Conservation (phyloP, 768 basidiomycete genomes). For the Chalciporus sphaerocephalus region DNA sequence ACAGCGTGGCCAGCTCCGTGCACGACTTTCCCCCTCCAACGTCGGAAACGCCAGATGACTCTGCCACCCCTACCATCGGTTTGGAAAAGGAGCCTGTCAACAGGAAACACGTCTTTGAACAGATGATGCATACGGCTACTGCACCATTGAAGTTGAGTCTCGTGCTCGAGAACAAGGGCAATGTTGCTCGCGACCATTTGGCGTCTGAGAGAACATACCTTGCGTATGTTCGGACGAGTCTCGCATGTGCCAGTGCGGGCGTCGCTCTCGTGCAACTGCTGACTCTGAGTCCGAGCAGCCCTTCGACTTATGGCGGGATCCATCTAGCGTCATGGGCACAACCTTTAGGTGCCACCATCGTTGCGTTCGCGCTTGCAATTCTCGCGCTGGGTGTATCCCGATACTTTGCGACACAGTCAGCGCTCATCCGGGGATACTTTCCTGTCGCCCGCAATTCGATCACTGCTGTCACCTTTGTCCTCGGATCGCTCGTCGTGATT, state of each 20-base stretch:
- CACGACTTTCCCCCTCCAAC: not conserved
- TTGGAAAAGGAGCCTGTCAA: not conserved
- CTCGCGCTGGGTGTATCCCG: conserved; percentile 47
- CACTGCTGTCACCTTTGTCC: conserved; percentile 37
- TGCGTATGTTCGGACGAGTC: conserved; percentile 61
- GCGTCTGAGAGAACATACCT: conserved; percentile 62
- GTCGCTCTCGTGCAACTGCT: conserved; percentile 61
- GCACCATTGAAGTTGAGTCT: conserved; percentile 24
- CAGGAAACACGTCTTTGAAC: not conserved
- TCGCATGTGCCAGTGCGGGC: conserved; percentile 54
- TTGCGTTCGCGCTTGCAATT: conserved; percentile 44
- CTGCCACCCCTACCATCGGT: not conserved
- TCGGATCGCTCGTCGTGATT: conserved; percentile 39
- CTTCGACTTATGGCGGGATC: not conserved
- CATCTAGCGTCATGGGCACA: conserved; percentile 36
- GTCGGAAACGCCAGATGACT: not conserved
- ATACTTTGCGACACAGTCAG: conserved; percentile 51
- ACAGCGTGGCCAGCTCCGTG: conserved; percentile 8
- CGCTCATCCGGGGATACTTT: conserved; percentile 47
- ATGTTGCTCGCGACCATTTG: conserved; percentile 60
- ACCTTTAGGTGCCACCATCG: conserved; percentile 49
- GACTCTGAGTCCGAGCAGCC: conserved; percentile 27
- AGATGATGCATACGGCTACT: conserved; percentile 1
- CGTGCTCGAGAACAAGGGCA: conserved; percentile 54
- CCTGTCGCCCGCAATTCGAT: conserved; percentile 49